These are phyloP conservation scores for Verticillium nonalfalfae DNA, from an alignment of 2,329 filamentous ascomycete genomes.

Conservation along the genomic window DNA sequence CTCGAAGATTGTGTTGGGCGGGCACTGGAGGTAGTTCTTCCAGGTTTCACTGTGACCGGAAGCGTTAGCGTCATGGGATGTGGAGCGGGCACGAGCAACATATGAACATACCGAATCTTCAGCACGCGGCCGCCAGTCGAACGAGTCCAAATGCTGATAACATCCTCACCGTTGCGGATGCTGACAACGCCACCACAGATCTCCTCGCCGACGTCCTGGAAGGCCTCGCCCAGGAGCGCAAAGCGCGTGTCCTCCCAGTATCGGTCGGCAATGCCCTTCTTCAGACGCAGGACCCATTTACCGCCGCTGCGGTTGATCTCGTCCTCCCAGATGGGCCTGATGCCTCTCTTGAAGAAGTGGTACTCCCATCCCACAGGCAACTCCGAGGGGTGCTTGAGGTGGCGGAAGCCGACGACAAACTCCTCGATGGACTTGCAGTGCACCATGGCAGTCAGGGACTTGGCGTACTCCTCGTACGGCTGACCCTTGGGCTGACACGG, in stretches of 20 bases:
- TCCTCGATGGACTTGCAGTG: slow-evolving; percentile 77
- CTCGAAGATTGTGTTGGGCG: slow-evolving; percentile 80
- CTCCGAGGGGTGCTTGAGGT: slow-evolving; percentile 82
- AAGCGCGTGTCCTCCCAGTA: slow-evolving; percentile 95
- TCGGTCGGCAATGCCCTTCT: slow-evolving; percentile 93
- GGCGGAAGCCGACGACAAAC: slow-evolving; percentile 83
- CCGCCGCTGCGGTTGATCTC: slow-evolving; percentile 93
- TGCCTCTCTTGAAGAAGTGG: slow-evolving; percentile 94
- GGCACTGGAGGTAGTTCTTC: slow-evolving; percentile 82
- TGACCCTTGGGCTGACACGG: slow-evolving; percentile 96
- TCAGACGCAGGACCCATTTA: slow-evolving; percentile 95
- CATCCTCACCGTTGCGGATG: slow-evolving; percentile 91
- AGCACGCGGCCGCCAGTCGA: slow-evolving; percentile 90
- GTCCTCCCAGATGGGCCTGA: slow-evolving; percentile 97
- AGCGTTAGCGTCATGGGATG: neutral
- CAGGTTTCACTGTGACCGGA: slow-evolving; percentile 70
- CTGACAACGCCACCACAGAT: slow-evolving; percentile 93
- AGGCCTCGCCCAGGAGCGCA: slow-evolving; percentile 89
- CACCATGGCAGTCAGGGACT: slow-evolving; percentile 85
- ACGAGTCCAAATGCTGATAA: slow-evolving; percentile 95
- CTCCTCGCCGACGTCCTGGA: slow-evolving; percentile 86
- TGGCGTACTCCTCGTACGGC: slow-evolving; percentile 83
- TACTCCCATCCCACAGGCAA: slow-evolving; percentile 94
- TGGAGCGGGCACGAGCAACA: slow-evolving; percentile 3
- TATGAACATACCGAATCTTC: slow-evolving; percentile 73